Conservation (phyloP, 148 eudicot genomes). For the Dianthus caryophyllus region DNA sequence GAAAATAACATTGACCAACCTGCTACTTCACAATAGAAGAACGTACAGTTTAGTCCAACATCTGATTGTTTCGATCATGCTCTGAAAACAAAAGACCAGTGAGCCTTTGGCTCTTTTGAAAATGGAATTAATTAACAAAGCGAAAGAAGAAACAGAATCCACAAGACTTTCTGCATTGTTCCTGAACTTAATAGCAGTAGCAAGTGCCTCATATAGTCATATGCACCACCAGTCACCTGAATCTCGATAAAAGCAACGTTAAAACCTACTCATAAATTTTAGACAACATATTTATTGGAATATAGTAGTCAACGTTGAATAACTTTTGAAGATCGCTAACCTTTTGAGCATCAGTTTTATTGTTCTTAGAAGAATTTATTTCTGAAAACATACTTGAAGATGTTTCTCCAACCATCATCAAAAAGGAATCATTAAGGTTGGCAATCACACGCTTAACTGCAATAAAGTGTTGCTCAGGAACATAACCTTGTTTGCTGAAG, state of each 20-base stretch:
- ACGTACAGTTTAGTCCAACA: not conserved
- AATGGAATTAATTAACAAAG: not conserved
- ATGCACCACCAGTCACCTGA: constrained; percentile 23
- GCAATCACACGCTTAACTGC: constrained; percentile 38
- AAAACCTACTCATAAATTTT: constrained; percentile 1
- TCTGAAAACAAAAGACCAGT: not conserved
- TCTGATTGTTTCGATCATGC: not conserved
- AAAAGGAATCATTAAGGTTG: constrained; percentile 53
- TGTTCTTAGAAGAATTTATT: constrained; percentile 22
- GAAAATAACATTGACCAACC: not conserved
- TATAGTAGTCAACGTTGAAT: not conserved
- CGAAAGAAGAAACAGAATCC: constrained; percentile 5
- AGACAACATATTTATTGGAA: not conserved
- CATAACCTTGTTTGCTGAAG: constrained; percentile 29
- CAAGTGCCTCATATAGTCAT: constrained; percentile 15
- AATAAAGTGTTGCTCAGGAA: constrained; percentile 35
- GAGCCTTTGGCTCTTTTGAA: not conserved
- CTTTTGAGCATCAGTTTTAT: constrained; percentile 15
- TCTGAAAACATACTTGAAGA: constrained; percentile 22
- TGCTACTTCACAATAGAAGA: not conserved
- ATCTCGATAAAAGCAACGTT: constrained; percentile 8
- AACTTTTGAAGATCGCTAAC: constrained; percentile 12
- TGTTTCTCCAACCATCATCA: constrained; percentile 22
- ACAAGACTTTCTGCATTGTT: constrained; percentile 12
- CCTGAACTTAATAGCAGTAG: constrained; percentile 19